Evolutionary conservation across 768 basidiomycete genomes (phyloP).

Genomic region (Leccinum broughii): DNA sequence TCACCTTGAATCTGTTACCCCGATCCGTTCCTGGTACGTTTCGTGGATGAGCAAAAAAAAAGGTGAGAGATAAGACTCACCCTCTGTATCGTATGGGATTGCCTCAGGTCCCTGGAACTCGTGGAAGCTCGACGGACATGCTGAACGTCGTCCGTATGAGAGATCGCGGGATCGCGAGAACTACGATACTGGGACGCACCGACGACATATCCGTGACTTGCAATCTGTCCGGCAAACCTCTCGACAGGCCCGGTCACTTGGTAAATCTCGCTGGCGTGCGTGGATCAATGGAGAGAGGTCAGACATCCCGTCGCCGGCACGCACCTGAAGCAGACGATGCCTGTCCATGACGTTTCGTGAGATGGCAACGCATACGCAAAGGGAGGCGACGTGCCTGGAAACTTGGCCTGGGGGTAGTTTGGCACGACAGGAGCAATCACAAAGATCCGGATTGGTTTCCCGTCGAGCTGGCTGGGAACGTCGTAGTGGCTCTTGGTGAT

Average conservation of each 20-base stretch:
- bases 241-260: slow-evolving; percentile 98
- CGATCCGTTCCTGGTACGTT: slow-evolving; percentile 66
- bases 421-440: slow-evolving; percentile 78
- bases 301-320: not conserved
- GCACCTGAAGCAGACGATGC: slow-evolving; percentile 81
- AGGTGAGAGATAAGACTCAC: slow-evolving; percentile 33
- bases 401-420: slow-evolving; percentile 83
- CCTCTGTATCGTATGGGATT: slow-evolving; percentile 86
- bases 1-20: slow-evolving; percentile 90
- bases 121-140: slow-evolving; percentile 85
- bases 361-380: not conserved
- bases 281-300: not conserved
- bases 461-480: slow-evolving; percentile 68
- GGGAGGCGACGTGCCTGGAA: slow-evolving; percentile 59
- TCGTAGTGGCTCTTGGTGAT: slow-evolving; percentile 80
- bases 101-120: slow-evolving; percentile 90
- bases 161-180: not conserved
- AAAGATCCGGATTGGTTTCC: slow-evolving; percentile 75
- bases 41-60: not conserved
- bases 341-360: slow-evolving; percentile 35
- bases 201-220: slow-evolving; percentile 81
- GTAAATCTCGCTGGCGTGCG: slow-evolving; percentile 77
- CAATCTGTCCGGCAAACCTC: slow-evolving; percentile 85
- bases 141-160: slow-evolving; percentile 36
- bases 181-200: slow-evolving; percentile 44